phyloP scores from a whole-genome alignment of 2,329 filamentous ascomycete genomes.

The Fusarium sp. region DNA sequence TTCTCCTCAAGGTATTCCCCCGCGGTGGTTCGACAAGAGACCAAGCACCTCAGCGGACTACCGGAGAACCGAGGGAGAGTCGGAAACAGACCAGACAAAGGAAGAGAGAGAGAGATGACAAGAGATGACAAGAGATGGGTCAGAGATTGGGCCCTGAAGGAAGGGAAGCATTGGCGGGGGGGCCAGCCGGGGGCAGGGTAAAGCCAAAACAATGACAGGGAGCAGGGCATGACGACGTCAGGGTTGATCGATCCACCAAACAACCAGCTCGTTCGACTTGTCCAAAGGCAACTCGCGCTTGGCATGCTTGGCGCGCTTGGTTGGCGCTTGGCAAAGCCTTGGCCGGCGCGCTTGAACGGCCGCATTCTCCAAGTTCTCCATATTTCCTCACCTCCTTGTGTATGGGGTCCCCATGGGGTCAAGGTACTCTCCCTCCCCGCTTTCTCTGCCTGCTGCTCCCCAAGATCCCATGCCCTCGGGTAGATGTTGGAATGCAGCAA shows the following conservation, averaged over 20 bases:
- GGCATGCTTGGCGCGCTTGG: slow-evolving; percentile 19
- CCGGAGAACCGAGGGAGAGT: not conserved
- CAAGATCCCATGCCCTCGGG: not conserved
- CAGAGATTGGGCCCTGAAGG: not conserved
- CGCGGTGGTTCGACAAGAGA: not conserved
- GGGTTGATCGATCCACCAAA: slow-evolving; percentile 14
- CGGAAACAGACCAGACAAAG: not conserved
- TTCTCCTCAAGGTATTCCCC: not conserved
- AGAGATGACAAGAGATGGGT: slow-evolving; percentile 9
- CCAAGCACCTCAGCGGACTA: slow-evolving; percentile 1
- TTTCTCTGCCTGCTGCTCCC: not conserved
- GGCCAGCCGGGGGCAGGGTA: not conserved
- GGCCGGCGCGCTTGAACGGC: slow-evolving; percentile 23
- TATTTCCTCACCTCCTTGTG: not conserved
- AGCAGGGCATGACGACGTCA: slow-evolving; percentile 10
- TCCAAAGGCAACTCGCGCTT: slow-evolving; percentile 6
- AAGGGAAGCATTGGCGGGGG: not conserved
- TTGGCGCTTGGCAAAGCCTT: slow-evolving; percentile 21
- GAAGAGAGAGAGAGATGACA: not conserved
- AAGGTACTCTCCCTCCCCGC: not conserved
- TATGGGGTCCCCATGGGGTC: slow-evolving; percentile 29
- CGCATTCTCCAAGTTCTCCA: slow-evolving; percentile 26
- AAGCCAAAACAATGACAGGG: not conserved
- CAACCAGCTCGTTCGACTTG: slow-evolving; percentile 15
- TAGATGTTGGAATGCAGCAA: not conserved